A percentile compares a stretch with the other conserved stretches of the same genome.
phyloP scores from a whole-genome alignment of 2,329 filamentous ascomycete species.

The Thielaviopsis ethacetica region DNA sequence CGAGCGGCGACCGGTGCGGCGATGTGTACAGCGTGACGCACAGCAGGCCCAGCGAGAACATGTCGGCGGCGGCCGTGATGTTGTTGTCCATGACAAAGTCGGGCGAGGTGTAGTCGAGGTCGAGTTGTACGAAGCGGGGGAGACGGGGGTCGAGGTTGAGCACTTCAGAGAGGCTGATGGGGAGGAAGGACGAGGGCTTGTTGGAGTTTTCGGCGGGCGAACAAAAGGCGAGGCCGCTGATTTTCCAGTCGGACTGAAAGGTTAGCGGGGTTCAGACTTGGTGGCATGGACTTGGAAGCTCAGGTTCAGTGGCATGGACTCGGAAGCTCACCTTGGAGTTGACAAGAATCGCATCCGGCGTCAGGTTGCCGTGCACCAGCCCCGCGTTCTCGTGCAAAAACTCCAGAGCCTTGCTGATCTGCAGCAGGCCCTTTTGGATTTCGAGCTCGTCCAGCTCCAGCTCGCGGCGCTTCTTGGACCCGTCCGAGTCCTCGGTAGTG shows the following conservation, averaged over 20 bases:
- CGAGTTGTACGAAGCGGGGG: conserved; percentile 68
- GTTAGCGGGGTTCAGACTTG: too few species aligned
- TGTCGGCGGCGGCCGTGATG: conserved; percentile 67
- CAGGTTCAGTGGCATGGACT: too few species aligned
- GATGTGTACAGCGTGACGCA: conserved; percentile 86
- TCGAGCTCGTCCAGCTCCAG: conserved; percentile 92
- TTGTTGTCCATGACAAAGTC: conserved; percentile 90
- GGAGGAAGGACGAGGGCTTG: conserved; percentile 57
- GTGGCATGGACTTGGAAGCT: conserved; percentile 19
- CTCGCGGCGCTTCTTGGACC: conserved; percentile 56
- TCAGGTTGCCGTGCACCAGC: conserved; percentile 85
- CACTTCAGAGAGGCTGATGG: conserved; percentile 68
- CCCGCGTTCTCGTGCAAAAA: conserved; percentile 92
- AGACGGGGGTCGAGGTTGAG: conserved; percentile 74
- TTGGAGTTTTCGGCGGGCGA: conserved; percentile 63
- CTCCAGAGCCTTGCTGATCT: conserved; percentile 85
- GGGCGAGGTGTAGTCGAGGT: conserved; percentile 84
- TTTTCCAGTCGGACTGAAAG: conserved; percentile 82
- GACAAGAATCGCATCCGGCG: conserved; percentile 81
- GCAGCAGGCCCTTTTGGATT: conserved; percentile 88
- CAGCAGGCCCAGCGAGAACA: conserved; percentile 83
- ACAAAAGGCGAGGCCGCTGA: conserved; percentile 84
- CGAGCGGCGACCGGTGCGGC: conserved; percentile 77
- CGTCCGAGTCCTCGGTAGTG: conserved; percentile 64
- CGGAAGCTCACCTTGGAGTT: conserved; percentile 60